Percentiles rank a stretch among this genome's conserved stretches.
Conservation (phyloP, 75 land plant species). For the Picea sitchensis region DNA sequence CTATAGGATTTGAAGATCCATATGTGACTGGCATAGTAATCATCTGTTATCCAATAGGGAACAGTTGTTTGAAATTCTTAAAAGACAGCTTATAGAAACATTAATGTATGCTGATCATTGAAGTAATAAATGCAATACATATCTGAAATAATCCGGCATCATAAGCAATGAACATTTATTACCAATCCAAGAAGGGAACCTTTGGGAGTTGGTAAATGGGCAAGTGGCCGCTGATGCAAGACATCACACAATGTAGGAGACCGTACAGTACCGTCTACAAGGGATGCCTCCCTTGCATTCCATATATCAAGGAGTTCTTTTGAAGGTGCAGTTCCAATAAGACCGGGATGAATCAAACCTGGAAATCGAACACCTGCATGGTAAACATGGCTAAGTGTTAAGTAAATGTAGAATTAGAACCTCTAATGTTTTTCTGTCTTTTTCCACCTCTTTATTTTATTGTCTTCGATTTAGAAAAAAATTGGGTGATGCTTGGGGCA, state of each 20-base stretch:
- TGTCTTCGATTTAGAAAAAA: too few relatives aligned
- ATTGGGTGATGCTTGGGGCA: too few relatives aligned
- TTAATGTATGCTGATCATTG: not conserved
- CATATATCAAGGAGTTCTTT: conserved; percentile 25
- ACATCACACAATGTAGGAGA: not conserved
- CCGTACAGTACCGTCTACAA: conserved; percentile 3
- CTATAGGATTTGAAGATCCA: not conserved
- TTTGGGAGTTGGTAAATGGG: conserved; percentile 17
- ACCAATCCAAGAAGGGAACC: conserved; percentile 22
- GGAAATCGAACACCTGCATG: conserved; percentile 24
- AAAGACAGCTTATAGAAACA: not conserved
- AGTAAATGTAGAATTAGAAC: too few relatives aligned
- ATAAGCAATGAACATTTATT: not conserved
- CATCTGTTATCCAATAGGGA: not conserved
- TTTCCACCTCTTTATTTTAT: too few relatives aligned
- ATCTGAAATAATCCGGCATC: not conserved
- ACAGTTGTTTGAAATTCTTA: not conserved
- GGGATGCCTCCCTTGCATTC: conserved; percentile 19
- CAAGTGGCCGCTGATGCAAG: conserved; percentile 24
- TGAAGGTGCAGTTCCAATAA: conserved; percentile 28
- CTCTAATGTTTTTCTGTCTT: too few relatives aligned
- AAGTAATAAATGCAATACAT: not conserved
- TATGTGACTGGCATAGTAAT: not conserved
- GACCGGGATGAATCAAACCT: conserved; percentile 24
- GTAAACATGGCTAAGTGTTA: not conserved